Percentiles rank a stretch among this genome's conserved stretches.
phyloP scores from a whole-genome alignment of 768 basidiomycete species.

The Multifurca ochricompacta region DNA sequence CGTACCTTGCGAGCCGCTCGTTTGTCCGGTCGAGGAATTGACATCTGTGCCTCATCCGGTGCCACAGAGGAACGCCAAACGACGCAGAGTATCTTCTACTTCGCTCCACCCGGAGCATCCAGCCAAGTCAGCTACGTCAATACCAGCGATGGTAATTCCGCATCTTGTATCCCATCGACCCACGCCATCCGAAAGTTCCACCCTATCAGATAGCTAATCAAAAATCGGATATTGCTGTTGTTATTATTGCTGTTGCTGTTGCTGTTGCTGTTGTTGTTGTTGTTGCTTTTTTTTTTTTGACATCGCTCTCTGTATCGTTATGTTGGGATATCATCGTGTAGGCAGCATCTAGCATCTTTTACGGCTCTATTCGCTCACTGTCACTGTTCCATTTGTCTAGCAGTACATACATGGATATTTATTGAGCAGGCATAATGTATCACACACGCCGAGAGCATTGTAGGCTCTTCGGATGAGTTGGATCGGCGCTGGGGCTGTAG shows the following conservation, averaged over 20 bases:
- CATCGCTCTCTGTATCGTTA: background rate
- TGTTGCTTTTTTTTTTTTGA: background rate
- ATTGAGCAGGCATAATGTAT: background rate
- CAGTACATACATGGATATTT: background rate
- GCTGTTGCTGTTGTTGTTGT: too few species aligned
- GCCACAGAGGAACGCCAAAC: background rate
- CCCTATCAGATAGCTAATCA: background rate
- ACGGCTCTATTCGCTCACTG: background rate
- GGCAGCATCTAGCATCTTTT: background rate
- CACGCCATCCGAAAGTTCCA: background rate
- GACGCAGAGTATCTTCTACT: background rate
- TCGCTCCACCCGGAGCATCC: background rate
- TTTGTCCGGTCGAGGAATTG: background rate
- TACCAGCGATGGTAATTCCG: conserved; percentile 15
- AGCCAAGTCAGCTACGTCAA: background rate
- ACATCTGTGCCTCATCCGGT: background rate
- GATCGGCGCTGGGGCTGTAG: background rate
- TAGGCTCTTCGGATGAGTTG: background rate
- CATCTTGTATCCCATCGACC: conserved; percentile 1
- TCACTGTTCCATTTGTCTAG: background rate
- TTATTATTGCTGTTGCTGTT: background rate
- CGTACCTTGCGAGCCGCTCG: background rate
- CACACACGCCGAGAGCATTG: background rate
- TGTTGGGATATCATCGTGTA: background rate
- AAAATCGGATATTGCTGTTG: background rate